These are phyloP conservation scores for Thermochaetoides dissita DNA, from an alignment of 2,329 filamentous ascomycete genomes.

Conservation along the genomic window DNA sequence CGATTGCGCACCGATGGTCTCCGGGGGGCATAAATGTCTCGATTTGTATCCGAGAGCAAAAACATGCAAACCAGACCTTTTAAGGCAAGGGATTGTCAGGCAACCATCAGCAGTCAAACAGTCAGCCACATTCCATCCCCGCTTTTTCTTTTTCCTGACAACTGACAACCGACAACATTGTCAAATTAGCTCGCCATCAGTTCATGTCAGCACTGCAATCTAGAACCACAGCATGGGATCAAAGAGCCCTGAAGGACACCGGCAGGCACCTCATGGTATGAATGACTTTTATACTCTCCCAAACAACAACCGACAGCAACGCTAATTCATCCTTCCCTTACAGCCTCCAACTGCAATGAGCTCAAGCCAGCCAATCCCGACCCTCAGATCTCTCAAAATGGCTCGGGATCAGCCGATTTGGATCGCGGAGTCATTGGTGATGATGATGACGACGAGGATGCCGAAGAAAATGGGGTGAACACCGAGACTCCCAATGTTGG, in stretches of 20 bases:
- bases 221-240: neutral
- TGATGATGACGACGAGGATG: neutral
- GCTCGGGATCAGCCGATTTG: neutral
- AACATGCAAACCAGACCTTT: neutral
- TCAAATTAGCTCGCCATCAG: neutral
- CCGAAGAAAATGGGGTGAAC: neutral
- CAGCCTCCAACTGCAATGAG: neutral
- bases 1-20: neutral
- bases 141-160: neutral
- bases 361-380: neutral
- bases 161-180: neutral
- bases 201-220: neutral
- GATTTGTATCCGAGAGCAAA: neutral
- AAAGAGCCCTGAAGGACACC: neutral
- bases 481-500: neutral
- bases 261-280: neutral
- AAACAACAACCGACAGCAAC: neutral
- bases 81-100: neutral
- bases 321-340: neutral
- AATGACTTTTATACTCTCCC: neutral
- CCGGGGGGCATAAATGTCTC: neutral
- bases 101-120: neutral
- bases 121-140: neutral
- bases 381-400: neutral
- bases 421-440: neutral